phyloP scores from a whole-genome alignment of 2,329 filamentous ascomycete genomes.

The Fusarium pilosicola region DNA sequence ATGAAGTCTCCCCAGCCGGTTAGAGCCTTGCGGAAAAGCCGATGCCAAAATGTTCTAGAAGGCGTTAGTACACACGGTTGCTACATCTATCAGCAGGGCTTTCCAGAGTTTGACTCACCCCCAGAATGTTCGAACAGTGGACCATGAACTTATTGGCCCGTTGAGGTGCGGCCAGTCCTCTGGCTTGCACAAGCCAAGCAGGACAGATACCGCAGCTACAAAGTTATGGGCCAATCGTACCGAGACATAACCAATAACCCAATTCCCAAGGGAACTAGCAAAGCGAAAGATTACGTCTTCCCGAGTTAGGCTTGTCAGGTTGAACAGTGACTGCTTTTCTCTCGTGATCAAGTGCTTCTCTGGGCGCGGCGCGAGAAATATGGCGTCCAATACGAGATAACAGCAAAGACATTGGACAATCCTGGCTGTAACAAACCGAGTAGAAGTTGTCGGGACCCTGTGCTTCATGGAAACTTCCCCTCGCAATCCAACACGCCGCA shows the following conservation, averaged over 20 bases:
- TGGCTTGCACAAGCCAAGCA: not conserved
- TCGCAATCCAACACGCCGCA: not conserved
- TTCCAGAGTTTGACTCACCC: not conserved
- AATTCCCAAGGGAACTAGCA: not conserved
- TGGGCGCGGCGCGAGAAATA: not conserved
- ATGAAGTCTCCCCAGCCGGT: not conserved
- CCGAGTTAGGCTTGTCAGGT: fast-evolving
- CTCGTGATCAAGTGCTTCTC: not conserved
- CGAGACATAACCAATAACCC: not conserved
- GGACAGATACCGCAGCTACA: not conserved
- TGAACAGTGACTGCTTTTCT: not conserved
- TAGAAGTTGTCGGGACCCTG: fast-evolving
- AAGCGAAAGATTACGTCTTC: not conserved
- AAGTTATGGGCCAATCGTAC: not conserved
- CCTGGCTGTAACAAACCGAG: not conserved
- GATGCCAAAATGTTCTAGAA: conserved; percentile 4
- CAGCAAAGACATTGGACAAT: not conserved
- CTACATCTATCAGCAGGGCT: fast-evolving
- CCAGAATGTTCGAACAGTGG: conserved; percentile 4
- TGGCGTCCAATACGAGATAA: not conserved
- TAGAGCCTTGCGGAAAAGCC: not conserved
- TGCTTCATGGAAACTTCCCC: not conserved
- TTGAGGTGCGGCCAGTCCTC: conserved; percentile 12
- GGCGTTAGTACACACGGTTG: not conserved
- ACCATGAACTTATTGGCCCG: not conserved